Evolutionary conservation across 164 flowering plant genomes (phyloP).

Genomic region (Stephania cephalantha): DNA sequence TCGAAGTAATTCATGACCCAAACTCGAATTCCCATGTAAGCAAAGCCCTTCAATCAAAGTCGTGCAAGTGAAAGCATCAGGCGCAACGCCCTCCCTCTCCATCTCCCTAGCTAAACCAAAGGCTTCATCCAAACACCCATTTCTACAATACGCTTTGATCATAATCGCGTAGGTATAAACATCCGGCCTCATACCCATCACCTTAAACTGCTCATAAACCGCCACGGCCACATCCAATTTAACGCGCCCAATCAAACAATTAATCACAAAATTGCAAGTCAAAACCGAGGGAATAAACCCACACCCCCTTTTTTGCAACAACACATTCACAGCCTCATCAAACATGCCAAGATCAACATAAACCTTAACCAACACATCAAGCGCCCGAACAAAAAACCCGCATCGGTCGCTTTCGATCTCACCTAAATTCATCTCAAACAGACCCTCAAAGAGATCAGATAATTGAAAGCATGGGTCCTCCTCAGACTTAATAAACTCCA

Average conservation of each 20-base stretch:
- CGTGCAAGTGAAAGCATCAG: slow-evolving; percentile 36
- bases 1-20: slow-evolving; percentile 40
- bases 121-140: slow-evolving; percentile 45
- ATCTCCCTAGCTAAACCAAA: slow-evolving; percentile 38
- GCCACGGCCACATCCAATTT: slow-evolving; percentile 36
- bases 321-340: slow-evolving; percentile 48
- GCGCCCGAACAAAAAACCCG: slow-evolving; percentile 20
- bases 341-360: slow-evolving; percentile 45
- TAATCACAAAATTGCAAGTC: slow-evolving; percentile 58
- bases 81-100: slow-evolving; percentile 40
- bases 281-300: slow-evolving; percentile 39
- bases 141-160: slow-evolving; percentile 50
- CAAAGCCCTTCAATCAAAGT: slow-evolving; percentile 62
- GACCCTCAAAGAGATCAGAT: slow-evolving; percentile 33
- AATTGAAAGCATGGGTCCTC: slow-evolving; percentile 29
- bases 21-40: slow-evolving; percentile 23
- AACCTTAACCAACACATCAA: slow-evolving; percentile 48
- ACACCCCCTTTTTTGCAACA: slow-evolving; percentile 20
- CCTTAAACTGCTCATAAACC: slow-evolving; percentile 42
- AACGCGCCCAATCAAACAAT: slow-evolving; percentile 39
- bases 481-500: slow-evolving; percentile 36
- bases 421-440: slow-evolving; percentile 21
- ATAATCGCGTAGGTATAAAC: slow-evolving; percentile 50
- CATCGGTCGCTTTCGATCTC: slow-evolving; percentile 11
- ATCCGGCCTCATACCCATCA: slow-evolving; percentile 47